Evolutionary conservation across 2,329 filamentous ascomycete genomes (phyloP).

Genomic region (Nannizziopsis arthrosporioides): DNA sequence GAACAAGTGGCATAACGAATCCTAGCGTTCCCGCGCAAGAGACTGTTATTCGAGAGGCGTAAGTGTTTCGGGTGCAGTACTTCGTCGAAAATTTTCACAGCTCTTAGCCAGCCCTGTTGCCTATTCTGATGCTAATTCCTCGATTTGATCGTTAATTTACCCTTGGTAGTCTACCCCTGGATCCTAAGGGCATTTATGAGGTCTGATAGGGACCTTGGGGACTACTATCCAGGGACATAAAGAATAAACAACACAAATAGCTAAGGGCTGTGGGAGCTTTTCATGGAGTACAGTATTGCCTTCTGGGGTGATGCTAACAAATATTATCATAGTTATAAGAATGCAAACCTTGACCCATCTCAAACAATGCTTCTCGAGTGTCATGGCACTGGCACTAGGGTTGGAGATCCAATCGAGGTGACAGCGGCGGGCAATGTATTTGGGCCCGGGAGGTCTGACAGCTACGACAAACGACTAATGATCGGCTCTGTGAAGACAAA

Average conservation of each 20-base stretch:
- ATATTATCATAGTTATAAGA: background rate
- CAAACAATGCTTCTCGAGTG: constrained; percentile 9
- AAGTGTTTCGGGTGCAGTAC: constrained; percentile 21
- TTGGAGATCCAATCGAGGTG: constrained; percentile 4
- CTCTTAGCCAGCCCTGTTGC: too few species aligned
- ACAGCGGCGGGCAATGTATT: background rate
- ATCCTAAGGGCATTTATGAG: too few species aligned
- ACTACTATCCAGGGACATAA: too few species aligned
- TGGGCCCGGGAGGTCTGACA: background rate
- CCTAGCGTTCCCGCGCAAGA: constrained; percentile 16
- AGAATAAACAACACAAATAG: too few species aligned
- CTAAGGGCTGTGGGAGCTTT: too few species aligned
- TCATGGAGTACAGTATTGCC: background rate
- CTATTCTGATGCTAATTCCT: too few species aligned
- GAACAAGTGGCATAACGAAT: constrained; percentile 18
- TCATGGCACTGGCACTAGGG: constrained; percentile 11
- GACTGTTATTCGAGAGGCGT: constrained; percentile 36
- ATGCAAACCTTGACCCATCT: constrained; percentile 17
- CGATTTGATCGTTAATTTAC: too few species aligned
- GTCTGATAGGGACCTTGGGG: too few species aligned
- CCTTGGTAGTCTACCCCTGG: too few species aligned
- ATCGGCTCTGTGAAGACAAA: constrained; percentile 23
- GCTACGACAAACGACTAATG: constrained; percentile 10
- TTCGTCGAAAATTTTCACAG: constrained; percentile 1
- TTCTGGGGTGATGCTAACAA: background rate